Evolutionary conservation across 1,139 yeast species (phyloP).

Genomic region (Taiozyma sp.): DNA sequence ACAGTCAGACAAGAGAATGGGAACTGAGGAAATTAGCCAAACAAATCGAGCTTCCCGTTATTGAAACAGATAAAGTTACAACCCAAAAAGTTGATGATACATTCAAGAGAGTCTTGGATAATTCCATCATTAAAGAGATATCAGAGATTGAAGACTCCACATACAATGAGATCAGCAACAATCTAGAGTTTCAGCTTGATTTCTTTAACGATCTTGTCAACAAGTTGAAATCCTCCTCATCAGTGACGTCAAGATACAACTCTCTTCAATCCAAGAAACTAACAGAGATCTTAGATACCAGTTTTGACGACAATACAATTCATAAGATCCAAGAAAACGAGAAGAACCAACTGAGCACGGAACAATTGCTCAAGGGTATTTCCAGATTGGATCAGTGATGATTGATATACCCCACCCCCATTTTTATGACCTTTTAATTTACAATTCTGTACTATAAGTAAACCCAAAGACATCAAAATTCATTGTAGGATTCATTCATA

Average conservation of each 20-base stretch:
- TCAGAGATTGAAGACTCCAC: conserved; percentile 14
- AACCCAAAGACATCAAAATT: background rate
- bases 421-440: background rate
- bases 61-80: background rate
- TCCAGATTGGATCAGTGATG: conserved; percentile 18
- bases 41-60: conserved; percentile 7
- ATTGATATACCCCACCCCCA: background rate
- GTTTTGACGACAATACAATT: conserved; percentile 23
- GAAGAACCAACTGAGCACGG: conserved; percentile 22
- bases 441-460: background rate
- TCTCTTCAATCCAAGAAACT: conserved; percentile 19
- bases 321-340: conserved; percentile 15
- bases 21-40: conserved; percentile 18
- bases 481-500: conserved; percentile 25
- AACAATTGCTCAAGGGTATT: conserved; percentile 27
- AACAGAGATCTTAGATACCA: conserved; percentile 21
- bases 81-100: conserved; percentile 2
- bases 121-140: conserved; percentile 13
- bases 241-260: conserved; percentile 15
- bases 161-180: conserved; percentile 19
- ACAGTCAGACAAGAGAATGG: conserved; percentile 49
- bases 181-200: conserved; percentile 18
- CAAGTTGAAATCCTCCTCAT: conserved; percentile 18
- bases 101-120: conserved; percentile 10
- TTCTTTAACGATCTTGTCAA: conserved; percentile 16